Evolutionary conservation across 768 basidiomycete species (phyloP), one percentile per base, ranked within the genome.

Genomic region (Phlegmacium glaucopus): DNA sequence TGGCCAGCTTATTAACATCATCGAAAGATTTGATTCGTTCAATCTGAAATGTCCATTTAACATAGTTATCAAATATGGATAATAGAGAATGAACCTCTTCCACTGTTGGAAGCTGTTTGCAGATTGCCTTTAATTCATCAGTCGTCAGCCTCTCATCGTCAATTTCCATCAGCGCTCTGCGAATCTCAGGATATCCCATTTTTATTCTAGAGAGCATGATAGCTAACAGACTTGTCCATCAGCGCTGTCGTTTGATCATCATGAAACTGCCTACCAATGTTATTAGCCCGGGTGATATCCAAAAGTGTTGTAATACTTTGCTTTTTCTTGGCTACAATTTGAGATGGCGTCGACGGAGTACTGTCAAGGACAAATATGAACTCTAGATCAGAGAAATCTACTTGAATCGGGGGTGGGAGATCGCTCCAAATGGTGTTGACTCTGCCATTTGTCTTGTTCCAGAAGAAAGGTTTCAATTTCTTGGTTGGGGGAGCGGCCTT

Each of bases 131-230:
- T 12, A 97, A 69, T 56, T 88, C 77, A 54, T 95, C 93, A n/a
- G 83, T 64, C 0, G 82, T 75, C 5, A 94, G 66, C 37, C 63
- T 74, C 2, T 72, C 59, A 54, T 94, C 91, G 51, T 93, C 83
- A 5, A 94, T 52, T 34, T 80, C 77, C 15, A 94, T 62, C 4
- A 95, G 62, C 0, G 90, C 86, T 37, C 69, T 74, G n/a, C 82
- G 74, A 53, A 96, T 88, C 10, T 80, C 78, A 2, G 77, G 61
- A 32, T 82, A 76, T 4, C 74, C 69, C 43, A 87, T 62, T 63
- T 86, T 87, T 49, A 94, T 82, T 10, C 83, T 73, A 2, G 83
- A 80, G 1, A 97, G 71, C 86, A 95, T 90, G 54, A 95, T 94
- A 1, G 82, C 90, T 91, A 42, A 25, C 5, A 27, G 11, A 6